These are phyloP conservation scores for Sarocladium strictum DNA, from an alignment of 2,329 filamentous ascomycete genomes.

Conservation along the genomic window DNA sequence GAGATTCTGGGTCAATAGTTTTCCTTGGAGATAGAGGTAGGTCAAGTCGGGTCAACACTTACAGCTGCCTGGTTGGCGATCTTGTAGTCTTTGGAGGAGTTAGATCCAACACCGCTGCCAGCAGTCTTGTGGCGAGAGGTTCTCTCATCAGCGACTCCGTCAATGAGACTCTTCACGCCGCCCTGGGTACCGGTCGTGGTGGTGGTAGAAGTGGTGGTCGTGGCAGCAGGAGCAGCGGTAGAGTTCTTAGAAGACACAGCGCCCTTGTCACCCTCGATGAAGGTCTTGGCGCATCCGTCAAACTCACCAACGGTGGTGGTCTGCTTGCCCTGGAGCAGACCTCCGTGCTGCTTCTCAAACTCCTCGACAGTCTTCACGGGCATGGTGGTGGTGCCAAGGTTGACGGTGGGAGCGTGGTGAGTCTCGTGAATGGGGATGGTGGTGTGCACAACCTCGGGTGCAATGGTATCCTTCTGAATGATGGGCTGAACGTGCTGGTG, in stretches of 20 bases:
- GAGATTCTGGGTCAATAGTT: too few relatives aligned
- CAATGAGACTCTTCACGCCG: background rate
- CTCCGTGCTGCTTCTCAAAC: slow-evolving; percentile 45
- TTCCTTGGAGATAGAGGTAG: too few relatives aligned
- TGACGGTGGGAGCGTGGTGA: slow-evolving; percentile 60
- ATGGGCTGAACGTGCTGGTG: slow-evolving; percentile 67
- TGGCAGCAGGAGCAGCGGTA: background rate
- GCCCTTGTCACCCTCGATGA: slow-evolving; percentile 1
- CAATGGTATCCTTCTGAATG: slow-evolving; percentile 62
- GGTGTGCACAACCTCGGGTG: slow-evolving; percentile 64
- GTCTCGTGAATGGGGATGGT: slow-evolving; percentile 67
- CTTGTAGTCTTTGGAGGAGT: background rate
- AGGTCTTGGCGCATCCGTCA: slow-evolving; percentile 47
- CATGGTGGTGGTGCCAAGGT: slow-evolving; percentile 59
- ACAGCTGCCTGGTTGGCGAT: slow-evolving; percentile 3
- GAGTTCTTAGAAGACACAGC: background rate
- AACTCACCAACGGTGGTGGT: slow-evolving; percentile 51
- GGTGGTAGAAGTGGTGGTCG: background rate
- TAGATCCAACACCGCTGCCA: background rate
- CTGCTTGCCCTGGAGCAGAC: slow-evolving; percentile 45
- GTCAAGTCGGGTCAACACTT: too few relatives aligned
- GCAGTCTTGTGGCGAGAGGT: background rate
- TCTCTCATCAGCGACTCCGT: background rate
- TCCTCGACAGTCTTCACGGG: slow-evolving; percentile 60
- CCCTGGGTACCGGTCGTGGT: background rate